These are phyloP conservation scores for Pulicaria dysenterica DNA, from an alignment of 129 eudicot species.

Conservation along the genomic window DNA sequence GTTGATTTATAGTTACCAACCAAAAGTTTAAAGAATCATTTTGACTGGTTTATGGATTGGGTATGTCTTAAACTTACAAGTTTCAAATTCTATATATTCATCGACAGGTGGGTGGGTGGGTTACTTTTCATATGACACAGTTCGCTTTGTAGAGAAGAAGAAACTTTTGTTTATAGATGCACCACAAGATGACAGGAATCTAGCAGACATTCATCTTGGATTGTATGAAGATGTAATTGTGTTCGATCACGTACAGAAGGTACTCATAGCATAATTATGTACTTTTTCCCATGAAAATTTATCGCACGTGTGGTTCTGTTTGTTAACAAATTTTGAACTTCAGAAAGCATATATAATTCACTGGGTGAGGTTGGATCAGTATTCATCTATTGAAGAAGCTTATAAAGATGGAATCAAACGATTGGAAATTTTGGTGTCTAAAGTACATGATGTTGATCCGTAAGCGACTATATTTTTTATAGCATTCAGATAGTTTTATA, in stretches of 20 bases:
- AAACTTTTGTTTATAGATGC: constrained; percentile 70
- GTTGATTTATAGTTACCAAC: not conserved
- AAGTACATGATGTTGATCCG: constrained; percentile 67
- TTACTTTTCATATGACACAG: constrained; percentile 90
- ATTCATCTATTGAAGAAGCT: constrained; percentile 67
- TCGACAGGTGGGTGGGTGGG: constrained; percentile 98
- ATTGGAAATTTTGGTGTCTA: constrained; percentile 63
- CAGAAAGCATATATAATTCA: constrained; percentile 87
- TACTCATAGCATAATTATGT: constrained; percentile 34
- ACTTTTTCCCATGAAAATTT: not conserved
- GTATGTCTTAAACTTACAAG: constrained; percentile 2
- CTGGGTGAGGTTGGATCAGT: constrained; percentile 83
- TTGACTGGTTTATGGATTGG: not conserved
- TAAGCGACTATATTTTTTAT: constrained; percentile 41
- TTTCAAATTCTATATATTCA: constrained; percentile 9
- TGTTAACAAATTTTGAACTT: constrained; percentile 14
- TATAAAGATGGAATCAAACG: constrained; percentile 66
- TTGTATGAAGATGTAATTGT: constrained; percentile 85
- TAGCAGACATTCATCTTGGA: constrained; percentile 86
- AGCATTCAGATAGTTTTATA: not conserved
- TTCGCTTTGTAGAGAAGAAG: constrained; percentile 77
- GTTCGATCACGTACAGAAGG: constrained; percentile 96
- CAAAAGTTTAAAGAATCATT: not conserved
- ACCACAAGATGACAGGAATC: constrained; percentile 75
- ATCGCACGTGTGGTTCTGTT: not conserved